These are phyloP conservation scores for Symbiodinium pilosum DNA, from an alignment of 73 alveolate species.

Conservation along the genomic window DNA sequence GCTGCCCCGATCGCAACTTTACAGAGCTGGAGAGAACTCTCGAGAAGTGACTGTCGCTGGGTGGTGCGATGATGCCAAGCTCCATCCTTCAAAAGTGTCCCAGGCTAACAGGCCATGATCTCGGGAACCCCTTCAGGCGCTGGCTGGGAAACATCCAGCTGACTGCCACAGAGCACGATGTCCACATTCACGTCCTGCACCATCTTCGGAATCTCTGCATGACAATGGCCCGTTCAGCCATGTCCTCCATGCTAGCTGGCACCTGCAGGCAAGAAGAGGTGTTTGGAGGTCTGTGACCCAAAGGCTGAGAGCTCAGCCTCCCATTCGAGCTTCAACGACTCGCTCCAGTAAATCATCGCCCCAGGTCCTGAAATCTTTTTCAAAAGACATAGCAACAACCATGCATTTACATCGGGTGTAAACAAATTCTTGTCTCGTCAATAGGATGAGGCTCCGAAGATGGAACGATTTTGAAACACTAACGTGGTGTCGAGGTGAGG, in stretches of 20 bases:
- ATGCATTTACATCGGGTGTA: no score
- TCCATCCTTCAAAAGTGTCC: background rate
- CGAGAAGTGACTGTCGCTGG: background rate
- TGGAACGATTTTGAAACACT: no score
- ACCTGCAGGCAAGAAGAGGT: background rate
- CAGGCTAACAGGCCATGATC: background rate
- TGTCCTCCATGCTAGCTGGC: background rate
- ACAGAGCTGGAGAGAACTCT: background rate
- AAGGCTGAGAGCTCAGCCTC: background rate
- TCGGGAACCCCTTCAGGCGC: background rate
- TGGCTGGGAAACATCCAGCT: background rate
- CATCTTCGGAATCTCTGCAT: no score
- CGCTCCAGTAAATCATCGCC: slow-evolving; percentile 22
- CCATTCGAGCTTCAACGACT: slow-evolving; percentile 56
- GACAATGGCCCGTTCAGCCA: no score
- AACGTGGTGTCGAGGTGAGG: no score
- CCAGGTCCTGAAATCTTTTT: slow-evolving; percentile 4
- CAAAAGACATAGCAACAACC: no score
- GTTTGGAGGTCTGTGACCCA: no score
- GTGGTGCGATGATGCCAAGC: background rate
- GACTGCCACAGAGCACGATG: background rate
- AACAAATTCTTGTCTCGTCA: no score
- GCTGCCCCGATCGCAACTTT: background rate
- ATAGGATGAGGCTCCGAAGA: no score
- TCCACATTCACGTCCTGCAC: background rate